Conservation (phyloP, 2,329 filamentous ascomycete genomes). For the Botryotinia narcissicola region DNA sequence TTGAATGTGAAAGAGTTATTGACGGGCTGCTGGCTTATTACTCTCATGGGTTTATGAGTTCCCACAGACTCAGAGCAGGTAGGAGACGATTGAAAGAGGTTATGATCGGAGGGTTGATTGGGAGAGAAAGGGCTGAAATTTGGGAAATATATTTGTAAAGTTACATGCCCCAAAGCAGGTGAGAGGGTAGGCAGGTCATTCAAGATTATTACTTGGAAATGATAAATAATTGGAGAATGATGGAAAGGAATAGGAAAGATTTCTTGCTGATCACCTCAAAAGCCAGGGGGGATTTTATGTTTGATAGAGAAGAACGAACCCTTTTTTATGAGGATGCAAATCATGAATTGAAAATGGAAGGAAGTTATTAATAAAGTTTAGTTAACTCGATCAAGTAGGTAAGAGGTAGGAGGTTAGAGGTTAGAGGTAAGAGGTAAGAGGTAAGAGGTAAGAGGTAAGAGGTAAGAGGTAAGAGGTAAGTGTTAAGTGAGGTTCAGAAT, state of each 20-base stretch:
- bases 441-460: too few relatives aligned
- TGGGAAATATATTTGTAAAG: conserved; percentile 1
- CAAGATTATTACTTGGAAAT: conserved; percentile 2
- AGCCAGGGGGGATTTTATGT: conserved; percentile 19
- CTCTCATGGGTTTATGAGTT: not conserved
- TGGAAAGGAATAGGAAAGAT: conserved; percentile 27
- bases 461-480: too few relatives aligned
- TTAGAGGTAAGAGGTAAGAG: too few relatives aligned
- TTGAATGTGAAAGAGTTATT: not conserved
- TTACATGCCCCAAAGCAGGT: not conserved
- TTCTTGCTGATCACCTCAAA: conserved; percentile 30
- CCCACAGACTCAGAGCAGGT: not conserved
- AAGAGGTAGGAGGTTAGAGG: too few relatives aligned
- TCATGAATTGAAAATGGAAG: not conserved
- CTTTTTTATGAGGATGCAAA: not conserved
- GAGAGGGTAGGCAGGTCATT: not conserved
- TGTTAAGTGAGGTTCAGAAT: too few relatives aligned
- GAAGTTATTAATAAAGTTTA: not conserved
- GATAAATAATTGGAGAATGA: conserved; percentile 10
- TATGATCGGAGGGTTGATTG: conserved; percentile 2
- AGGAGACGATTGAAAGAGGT: conserved; percentile 5
- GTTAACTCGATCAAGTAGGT: not conserved
- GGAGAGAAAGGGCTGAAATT: not conserved
- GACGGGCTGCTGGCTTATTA: not conserved
- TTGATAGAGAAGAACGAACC: not conserved